Conservation (phyloP, 2,329 filamentous ascomycete genomes). For the Ophiosphaerella herpotricha region DNA sequence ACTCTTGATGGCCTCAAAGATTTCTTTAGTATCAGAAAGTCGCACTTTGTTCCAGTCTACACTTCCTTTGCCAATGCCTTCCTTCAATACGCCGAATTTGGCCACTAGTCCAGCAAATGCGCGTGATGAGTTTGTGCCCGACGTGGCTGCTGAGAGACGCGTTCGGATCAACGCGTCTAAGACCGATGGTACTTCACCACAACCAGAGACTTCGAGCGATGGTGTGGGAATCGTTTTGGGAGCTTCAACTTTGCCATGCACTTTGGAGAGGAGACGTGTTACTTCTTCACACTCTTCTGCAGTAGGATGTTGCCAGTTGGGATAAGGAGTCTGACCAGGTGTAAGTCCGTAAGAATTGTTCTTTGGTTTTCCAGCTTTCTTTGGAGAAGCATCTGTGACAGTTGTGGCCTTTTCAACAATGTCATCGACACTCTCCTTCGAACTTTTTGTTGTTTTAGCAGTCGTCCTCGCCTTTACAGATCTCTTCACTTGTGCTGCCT, state of each 20-base stretch:
- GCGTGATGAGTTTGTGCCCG: constrained; percentile 63
- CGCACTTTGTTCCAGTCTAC: constrained; percentile 77
- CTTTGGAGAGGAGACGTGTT: constrained; percentile 64
- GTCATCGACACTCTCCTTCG: constrained; percentile 28
- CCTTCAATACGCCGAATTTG: constrained; percentile 65
- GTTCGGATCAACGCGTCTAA: constrained; percentile 68
- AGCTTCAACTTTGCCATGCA: constrained; percentile 67
- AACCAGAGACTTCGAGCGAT: constrained; percentile 72
- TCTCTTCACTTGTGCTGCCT: constrained; percentile 14
- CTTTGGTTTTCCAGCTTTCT: constrained; percentile 44
- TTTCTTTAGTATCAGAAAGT: constrained; percentile 59
- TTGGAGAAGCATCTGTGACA: constrained; percentile 36
- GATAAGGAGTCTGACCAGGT: constrained; percentile 66
- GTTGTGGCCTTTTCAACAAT: constrained; percentile 31
- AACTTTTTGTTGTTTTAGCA: constrained; percentile 14
- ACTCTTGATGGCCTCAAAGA: constrained; percentile 70
- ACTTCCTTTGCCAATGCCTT: constrained; percentile 70
- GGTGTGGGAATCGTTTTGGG: constrained; percentile 72
- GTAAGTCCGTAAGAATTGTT: constrained; percentile 52
- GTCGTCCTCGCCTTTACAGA: constrained; percentile 25
- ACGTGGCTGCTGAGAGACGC: constrained; percentile 65
- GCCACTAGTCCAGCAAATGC: constrained; percentile 69
- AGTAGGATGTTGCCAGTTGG: constrained; percentile 68
- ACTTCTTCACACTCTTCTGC: constrained; percentile 71
- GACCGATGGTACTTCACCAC: constrained; percentile 68